A percentile compares a stretch with the other conserved stretches of the same genome.
phyloP scores from a whole-genome alignment of 1,284 basidiomycete genomes.

The Sporisorium scitamineum region DNA sequence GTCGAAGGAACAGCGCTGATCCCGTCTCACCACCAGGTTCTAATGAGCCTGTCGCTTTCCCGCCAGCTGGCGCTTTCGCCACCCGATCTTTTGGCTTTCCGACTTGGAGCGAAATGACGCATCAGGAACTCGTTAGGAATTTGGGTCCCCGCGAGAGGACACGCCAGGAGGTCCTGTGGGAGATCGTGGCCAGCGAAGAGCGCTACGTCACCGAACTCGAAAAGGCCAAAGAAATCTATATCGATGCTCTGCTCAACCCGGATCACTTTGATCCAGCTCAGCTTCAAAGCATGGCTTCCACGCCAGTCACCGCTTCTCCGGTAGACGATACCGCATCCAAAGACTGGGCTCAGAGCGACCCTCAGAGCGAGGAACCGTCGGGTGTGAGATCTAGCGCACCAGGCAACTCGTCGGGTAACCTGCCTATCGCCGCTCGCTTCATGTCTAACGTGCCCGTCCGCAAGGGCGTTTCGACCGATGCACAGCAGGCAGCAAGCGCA shows the following conservation, averaged over 20 bases:
- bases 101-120: slow-evolving; percentile 95
- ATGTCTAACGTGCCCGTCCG: slow-evolving; percentile 32
- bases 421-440: slow-evolving; percentile 60
- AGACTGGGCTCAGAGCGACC: background rate
- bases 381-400: background rate
- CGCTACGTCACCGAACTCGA: slow-evolving; percentile 90
- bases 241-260: slow-evolving; percentile 86
- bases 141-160: slow-evolving; percentile 92
- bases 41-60: slow-evolving; percentile 22
- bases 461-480: slow-evolving; percentile 1
- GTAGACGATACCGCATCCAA: background rate
- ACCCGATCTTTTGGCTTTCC: slow-evolving; percentile 45
- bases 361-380: background rate
- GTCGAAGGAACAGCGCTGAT: slow-evolving; percentile 37
- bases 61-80: slow-evolving; percentile 20
- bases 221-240: slow-evolving; percentile 92
- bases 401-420: slow-evolving; percentile 21
- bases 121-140: slow-evolving; percentile 93
- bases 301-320: background rate
- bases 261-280: slow-evolving; percentile 39
- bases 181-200: slow-evolving; percentile 97
- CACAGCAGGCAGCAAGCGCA: slow-evolving; percentile 21
- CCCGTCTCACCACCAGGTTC: slow-evolving; percentile 16
- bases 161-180: slow-evolving; percentile 95
- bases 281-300: slow-evolving; percentile 7